These are phyloP conservation scores for Juglanconis oblonga DNA, from an alignment of 2,329 filamentous ascomycete genomes.

Conservation along the genomic window DNA sequence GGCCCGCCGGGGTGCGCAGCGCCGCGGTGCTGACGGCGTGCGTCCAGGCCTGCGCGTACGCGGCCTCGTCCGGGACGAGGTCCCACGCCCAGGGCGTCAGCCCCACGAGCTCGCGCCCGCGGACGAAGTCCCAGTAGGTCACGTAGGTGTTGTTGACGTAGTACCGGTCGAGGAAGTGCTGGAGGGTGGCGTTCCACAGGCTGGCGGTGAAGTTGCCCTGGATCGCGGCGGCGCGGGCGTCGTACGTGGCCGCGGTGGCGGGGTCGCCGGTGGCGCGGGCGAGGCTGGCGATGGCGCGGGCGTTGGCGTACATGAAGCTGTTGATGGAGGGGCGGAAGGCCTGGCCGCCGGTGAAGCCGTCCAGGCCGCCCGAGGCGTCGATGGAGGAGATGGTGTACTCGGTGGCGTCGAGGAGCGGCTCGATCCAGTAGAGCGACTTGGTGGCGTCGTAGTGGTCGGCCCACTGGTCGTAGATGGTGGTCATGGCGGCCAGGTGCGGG, in stretches of 20 bases:
- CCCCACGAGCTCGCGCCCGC: conserved; percentile 41
- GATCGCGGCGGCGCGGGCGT: conserved; percentile 30
- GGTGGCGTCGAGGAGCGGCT: conserved; percentile 40
- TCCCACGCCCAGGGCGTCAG: conserved; percentile 41
- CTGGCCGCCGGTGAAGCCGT: conserved; percentile 38
- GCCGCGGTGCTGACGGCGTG: conserved; percentile 32
- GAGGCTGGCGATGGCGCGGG: conserved; percentile 36
- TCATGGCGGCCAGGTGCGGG: conserved; percentile 32
- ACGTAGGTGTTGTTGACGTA: conserved; percentile 36
- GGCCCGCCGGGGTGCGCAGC: conserved; percentile 25
- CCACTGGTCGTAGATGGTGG: conserved; percentile 34
- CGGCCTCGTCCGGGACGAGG: conserved; percentile 35
- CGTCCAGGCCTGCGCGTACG: conserved; percentile 35
- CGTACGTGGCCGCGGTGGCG: conserved; percentile 22
- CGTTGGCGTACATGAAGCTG: conserved; percentile 41
- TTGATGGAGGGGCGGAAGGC: conserved; percentile 43
- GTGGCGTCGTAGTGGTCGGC: conserved; percentile 34
- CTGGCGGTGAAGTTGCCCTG: conserved; percentile 35
- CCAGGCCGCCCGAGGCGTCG: conserved; percentile 35
- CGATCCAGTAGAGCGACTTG: conserved; percentile 40
- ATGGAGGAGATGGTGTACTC: conserved; percentile 44
- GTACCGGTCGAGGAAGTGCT: conserved; percentile 42
- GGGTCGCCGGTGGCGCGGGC: conserved; percentile 29
- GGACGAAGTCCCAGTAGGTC: conserved; percentile 36
- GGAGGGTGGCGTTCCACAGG: conserved; percentile 41